phyloP scores from a whole-genome alignment of 257 asterid genomes.

The Solanum peruvianum region DNA sequence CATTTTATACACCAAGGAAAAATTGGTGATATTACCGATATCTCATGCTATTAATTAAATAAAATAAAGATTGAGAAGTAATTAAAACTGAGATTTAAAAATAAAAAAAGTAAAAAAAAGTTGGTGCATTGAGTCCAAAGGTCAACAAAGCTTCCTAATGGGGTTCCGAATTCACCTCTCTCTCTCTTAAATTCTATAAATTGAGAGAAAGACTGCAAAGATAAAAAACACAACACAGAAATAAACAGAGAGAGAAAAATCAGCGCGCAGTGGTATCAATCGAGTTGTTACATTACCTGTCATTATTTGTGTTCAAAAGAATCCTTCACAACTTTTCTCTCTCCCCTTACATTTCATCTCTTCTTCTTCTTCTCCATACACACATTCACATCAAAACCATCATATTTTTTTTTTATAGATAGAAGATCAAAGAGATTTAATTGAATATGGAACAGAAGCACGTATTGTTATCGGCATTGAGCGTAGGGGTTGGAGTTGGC shows the following conservation, averaged over 20 bases:
- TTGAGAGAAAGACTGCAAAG: not conserved
- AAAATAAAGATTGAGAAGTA: not conserved
- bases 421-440: constrained; percentile 24
- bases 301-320: not conserved
- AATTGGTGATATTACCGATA: not conserved
- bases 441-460: constrained; percentile 76
- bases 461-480: constrained; percentile 66
- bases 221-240: not conserved
- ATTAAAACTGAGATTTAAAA: not conserved
- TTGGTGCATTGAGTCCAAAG: not conserved
- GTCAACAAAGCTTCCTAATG: not conserved
- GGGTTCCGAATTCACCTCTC: not conserved
- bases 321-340: not conserved
- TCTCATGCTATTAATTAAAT: not conserved
- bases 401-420: not conserved
- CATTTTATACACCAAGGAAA: not conserved
- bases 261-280: not conserved
- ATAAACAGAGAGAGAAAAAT: not conserved
- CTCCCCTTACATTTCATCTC: not conserved
- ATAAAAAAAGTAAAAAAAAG: not conserved
- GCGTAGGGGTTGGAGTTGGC: constrained; percentile 89
- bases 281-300: not conserved
- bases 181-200: not conserved
- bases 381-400: too few species aligned
- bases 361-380: not conserved